A percentile compares a stretch with the other conserved stretches of the same genome.
Evolutionary conservation across 2,329 filamentous ascomycete genomes (phyloP).

Genomic region (Bipolaris oryzae): DNA sequence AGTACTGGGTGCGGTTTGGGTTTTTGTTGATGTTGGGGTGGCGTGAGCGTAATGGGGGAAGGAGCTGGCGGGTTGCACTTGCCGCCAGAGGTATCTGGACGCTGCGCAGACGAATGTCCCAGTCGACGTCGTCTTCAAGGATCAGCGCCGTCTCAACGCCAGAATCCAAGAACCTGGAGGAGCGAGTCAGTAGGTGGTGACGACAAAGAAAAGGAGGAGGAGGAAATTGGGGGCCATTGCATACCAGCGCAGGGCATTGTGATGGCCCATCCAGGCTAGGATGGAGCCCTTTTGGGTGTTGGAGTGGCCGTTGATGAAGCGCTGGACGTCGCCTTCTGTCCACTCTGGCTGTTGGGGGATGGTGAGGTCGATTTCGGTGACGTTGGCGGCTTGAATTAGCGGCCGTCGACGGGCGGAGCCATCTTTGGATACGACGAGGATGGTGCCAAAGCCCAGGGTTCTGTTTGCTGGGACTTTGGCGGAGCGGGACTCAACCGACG

Average conservation of each 20-base stretch:
- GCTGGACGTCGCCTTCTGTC: conserved; percentile 50
- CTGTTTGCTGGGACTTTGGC: conserved; percentile 41
- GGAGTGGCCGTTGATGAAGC: conserved; percentile 44
- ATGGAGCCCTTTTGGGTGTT: conserved; percentile 50
- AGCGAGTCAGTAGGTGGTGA: conserved; percentile 20
- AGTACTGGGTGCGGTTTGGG: conserved; percentile 45
- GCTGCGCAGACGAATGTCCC: conserved; percentile 53
- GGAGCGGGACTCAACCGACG: conserved; percentile 32
- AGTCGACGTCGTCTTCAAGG: conserved; percentile 55
- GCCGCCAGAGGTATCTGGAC: conserved; percentile 51
- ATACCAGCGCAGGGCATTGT: conserved; percentile 51
- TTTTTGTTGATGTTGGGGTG: conserved; percentile 25
- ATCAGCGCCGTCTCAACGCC: conserved; percentile 52
- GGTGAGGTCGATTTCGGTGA: conserved; percentile 51
- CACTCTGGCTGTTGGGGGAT: conserved; percentile 52
- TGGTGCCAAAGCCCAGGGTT: conserved; percentile 50
- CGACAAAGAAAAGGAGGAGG: conserved; percentile 1
- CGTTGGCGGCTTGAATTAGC: conserved; percentile 51
- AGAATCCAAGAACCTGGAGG: conserved; percentile 50
- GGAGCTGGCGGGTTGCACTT: conserved; percentile 47
- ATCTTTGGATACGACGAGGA: conserved; percentile 51
- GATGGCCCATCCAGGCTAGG: conserved; percentile 54
- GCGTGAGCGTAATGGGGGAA: conserved; percentile 37
- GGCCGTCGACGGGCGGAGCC: conserved; percentile 49
- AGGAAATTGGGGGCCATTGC: conserved; percentile 16